phyloP scores from a whole-genome alignment of 2,329 filamentous ascomycete species.

The Trichoderma afroharzianum region DNA sequence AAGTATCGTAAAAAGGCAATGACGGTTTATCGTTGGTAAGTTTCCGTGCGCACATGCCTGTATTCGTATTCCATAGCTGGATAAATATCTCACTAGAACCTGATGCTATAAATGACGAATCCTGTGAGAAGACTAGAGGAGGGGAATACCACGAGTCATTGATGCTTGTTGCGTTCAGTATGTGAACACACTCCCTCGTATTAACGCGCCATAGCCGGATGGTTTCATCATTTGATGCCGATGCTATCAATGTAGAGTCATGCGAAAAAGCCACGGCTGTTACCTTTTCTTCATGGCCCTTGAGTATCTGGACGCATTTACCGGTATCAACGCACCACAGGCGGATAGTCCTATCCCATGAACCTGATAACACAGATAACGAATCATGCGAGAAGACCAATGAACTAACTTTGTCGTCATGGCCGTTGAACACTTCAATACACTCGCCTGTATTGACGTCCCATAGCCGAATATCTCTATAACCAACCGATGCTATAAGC shows the following conservation, averaged over 20 bases:
- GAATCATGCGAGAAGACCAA: neutral
- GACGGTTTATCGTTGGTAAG: no score
- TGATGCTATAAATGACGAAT: no score
- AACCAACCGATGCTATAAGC: neutral
- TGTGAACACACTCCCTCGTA: no score
- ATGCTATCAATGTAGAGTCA: no score
- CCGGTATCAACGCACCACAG: neutral
- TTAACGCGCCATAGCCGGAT: no score
- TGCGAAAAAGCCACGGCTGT: no score
- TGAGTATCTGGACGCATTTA: neutral
- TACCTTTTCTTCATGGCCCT: no score
- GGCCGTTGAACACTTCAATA: no score
- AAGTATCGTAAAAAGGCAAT: neutral
- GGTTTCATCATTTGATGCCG: fast-evolving
- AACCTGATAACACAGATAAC: neutral
- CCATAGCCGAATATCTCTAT: neutral
- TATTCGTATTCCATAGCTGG: neutral
- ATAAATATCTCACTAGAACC: fast-evolving
- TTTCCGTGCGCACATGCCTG: neutral
- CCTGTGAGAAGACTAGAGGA: no score
- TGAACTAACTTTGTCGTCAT: fast-evolving
- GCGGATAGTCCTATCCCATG: fast-evolving
- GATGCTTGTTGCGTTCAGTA: no score
- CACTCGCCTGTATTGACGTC: no score
- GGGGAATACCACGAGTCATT: no score